A percentile compares a stretch with the other conserved stretches of the same genome.
These are phyloP conservation scores for Podospora australis DNA, from an alignment of 495 filamentous ascomycete genomes.

Conservation along the genomic window DNA sequence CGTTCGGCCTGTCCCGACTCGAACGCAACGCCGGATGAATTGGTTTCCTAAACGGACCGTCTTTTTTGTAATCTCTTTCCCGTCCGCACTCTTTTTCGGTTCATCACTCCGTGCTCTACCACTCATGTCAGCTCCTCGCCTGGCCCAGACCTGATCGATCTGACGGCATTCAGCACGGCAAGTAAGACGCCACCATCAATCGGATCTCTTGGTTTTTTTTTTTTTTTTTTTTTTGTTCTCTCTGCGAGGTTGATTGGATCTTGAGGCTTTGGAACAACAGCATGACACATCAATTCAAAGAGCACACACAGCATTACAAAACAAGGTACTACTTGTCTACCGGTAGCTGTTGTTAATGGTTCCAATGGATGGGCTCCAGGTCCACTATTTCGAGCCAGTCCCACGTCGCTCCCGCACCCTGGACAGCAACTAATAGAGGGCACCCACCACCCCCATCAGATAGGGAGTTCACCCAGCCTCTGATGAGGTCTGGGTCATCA, in stretches of 20 bases:
- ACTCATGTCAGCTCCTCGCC: neutral
- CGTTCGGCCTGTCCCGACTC: neutral
- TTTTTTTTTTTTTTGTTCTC: no score
- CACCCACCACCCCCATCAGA: no score
- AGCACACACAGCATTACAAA: neutral
- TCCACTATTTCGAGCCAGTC: constrained; percentile 3
- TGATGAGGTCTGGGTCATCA: constrained; percentile 2
- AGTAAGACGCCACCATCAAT: neutral
- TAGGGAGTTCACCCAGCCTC: constrained; percentile 2
- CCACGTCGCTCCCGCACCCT: constrained; percentile 4
- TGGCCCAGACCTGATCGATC: neutral
- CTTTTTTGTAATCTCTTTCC: neutral
- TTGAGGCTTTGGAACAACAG: no score
- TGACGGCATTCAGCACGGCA: neutral
- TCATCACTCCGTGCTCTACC: no score
- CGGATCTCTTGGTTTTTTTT: neutral
- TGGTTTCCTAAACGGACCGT: neutral
- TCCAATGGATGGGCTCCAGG: no score
- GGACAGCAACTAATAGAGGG: neutral
- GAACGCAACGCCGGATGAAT: neutral
- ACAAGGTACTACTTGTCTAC: neutral
- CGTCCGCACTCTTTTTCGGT: neutral
- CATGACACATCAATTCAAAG: no score
- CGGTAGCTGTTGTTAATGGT: no score
- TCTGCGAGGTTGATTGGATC: neutral